These are phyloP conservation scores for Centella asiatica DNA, from an alignment of 129 eudicot species.

Conservation along the genomic window DNA sequence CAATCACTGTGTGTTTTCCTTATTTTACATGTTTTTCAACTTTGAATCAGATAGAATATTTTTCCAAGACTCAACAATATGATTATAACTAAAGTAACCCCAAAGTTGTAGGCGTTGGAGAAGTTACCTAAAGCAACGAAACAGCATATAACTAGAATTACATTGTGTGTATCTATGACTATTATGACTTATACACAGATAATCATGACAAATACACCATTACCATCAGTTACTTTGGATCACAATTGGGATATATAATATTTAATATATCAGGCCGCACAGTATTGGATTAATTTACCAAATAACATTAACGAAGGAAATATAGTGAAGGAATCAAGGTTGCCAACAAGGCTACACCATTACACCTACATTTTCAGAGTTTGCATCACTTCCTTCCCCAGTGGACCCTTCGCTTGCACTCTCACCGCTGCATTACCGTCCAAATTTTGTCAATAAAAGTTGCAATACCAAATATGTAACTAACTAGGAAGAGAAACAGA, in stretches of 20 bases:
- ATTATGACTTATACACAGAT: too few relatives aligned
- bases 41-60: neutral
- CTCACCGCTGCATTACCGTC: conserved; percentile 48
- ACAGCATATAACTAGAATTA: too few relatives aligned
- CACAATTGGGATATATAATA: neutral
- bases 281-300: neutral
- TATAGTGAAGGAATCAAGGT: neutral
- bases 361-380: conserved; percentile 72
- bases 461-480: too few relatives aligned
- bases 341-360: neutral
- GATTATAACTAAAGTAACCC: too few relatives aligned
- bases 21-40: neutral
- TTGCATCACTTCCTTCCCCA: conserved; percentile 89
- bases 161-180: too few relatives aligned
- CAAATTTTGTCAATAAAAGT: neutral
- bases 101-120: neutral
- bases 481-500: neutral
- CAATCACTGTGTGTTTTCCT: neutral
- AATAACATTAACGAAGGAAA: neutral
- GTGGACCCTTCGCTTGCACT: conserved; percentile 90
- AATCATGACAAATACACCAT: too few relatives aligned
- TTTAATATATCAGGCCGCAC: neutral
- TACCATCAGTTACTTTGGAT: neutral
- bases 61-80: neutral
- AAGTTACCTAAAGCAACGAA: neutral